A percentile compares a stretch with the other conserved stretches of the same genome.
Evolutionary conservation across 495 filamentous ascomycete species (phyloP).

Genomic region (Xylaria cubensis): DNA sequence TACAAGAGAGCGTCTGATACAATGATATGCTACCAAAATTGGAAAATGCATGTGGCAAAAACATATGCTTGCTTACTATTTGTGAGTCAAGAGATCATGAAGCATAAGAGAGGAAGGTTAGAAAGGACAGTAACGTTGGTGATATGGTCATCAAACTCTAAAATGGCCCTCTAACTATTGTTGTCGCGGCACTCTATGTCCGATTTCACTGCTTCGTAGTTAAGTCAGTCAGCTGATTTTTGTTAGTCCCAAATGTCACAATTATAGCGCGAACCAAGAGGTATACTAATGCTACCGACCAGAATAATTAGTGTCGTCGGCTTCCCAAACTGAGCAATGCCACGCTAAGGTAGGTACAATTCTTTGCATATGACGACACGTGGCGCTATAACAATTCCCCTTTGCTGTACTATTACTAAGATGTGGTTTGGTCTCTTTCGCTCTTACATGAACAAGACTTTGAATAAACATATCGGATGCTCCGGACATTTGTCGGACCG

Average conservation of each 20-base stretch:
- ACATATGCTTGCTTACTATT: not conserved
- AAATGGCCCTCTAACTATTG: not conserved
- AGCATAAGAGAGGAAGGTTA: not conserved
- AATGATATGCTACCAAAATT: not conserved
- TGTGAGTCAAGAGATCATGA: not conserved
- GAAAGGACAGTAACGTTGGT: not conserved
- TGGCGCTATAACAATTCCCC: not conserved
- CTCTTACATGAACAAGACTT: not conserved
- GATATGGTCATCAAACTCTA: not conserved
- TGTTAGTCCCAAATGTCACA: not conserved
- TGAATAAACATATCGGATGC: not conserved
- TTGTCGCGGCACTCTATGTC: not conserved
- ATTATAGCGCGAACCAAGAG: not conserved
- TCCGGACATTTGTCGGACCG: not conserved
- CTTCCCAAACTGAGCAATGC: not conserved
- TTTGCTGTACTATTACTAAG: not conserved
- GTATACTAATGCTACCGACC: not conserved
- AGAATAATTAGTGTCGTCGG: not conserved
- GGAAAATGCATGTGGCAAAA: not conserved
- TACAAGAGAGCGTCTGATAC: not conserved
- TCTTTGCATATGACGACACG: not conserved
- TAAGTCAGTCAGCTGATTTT: not conserved
- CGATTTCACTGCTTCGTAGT: not conserved
- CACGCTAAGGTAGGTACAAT: not conserved
- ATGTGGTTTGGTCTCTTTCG: no score